A percentile compares a stretch with the other conserved stretches of the same genome.
These are phyloP conservation scores for Ilex paraguariensis DNA, from an alignment of 305 asterid species.

Conservation along the genomic window DNA sequence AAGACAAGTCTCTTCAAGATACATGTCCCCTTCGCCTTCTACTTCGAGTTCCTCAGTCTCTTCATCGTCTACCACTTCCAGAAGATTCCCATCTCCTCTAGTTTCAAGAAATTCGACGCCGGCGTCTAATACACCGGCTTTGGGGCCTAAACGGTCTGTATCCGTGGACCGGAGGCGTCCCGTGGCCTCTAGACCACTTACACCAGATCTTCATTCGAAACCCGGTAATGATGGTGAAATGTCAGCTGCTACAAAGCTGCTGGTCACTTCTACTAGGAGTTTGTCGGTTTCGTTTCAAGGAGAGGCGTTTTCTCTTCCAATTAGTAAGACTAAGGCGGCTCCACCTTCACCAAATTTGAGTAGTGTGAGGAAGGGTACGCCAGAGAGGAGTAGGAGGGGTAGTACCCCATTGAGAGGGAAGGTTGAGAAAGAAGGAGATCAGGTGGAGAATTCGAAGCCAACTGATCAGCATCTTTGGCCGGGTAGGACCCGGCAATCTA, in stretches of 20 bases:
- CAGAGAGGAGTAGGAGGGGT: slow-evolving; percentile 63
- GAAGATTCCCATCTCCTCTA: slow-evolving; percentile 72
- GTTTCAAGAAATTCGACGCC: slow-evolving; percentile 58
- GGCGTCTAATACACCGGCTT: slow-evolving; percentile 35
- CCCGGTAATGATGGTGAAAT: slow-evolving; percentile 37
- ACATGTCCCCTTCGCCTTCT: slow-evolving; percentile 78
- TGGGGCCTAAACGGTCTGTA: slow-evolving; percentile 62
- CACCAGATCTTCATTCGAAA: slow-evolving; percentile 61
- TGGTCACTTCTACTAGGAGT: slow-evolving; percentile 79
- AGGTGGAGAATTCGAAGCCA: slow-evolving; percentile 55
- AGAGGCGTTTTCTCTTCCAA: slow-evolving; percentile 80
- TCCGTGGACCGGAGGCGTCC: slow-evolving; percentile 79
- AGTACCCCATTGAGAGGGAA: slow-evolving; percentile 55
- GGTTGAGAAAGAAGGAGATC: slow-evolving; percentile 64
- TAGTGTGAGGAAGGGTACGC: slow-evolving; percentile 60
- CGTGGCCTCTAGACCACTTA: slow-evolving; percentile 36
- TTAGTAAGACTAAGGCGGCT: slow-evolving; percentile 73
- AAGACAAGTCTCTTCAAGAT: slow-evolving; percentile 46
- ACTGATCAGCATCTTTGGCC: slow-evolving; percentile 92
- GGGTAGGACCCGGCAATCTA: slow-evolving; percentile 44
- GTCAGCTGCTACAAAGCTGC: slow-evolving; percentile 74
- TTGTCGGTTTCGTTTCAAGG: slow-evolving; percentile 94
- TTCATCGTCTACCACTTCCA: slow-evolving; percentile 29
- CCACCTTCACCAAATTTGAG: slow-evolving; percentile 68
- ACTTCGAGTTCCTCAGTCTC: slow-evolving; percentile 41